These are phyloP conservation scores for Microcos paniculata DNA, from an alignment of 345 rosid genomes.

Conservation along the genomic window DNA sequence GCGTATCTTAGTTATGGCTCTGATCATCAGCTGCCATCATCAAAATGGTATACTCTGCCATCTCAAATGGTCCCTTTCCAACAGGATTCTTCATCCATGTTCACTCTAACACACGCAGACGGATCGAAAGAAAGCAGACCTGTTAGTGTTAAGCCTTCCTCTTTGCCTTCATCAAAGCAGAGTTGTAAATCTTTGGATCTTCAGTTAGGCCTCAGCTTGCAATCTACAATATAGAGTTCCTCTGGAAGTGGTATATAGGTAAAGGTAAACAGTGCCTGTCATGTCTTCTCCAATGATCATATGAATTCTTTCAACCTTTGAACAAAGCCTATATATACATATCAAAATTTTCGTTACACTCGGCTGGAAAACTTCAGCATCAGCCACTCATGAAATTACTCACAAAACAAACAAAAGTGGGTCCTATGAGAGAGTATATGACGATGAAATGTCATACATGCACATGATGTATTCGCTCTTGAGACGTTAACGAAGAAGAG, in stretches of 20 bases:
- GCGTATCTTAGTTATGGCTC: slow-evolving; percentile 15
- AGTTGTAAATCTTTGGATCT: slow-evolving; percentile 67
- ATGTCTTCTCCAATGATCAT: not conserved
- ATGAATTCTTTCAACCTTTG: not conserved
- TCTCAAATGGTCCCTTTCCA: slow-evolving; percentile 30
- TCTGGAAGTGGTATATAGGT: slow-evolving; percentile 26
- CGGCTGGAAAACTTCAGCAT: not conserved
- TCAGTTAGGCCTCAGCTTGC: slow-evolving; percentile 54
- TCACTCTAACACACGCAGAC: slow-evolving; percentile 35
- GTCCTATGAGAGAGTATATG: not conserved
- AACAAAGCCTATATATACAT: not conserved
- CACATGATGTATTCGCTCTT: not conserved
- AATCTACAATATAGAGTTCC: slow-evolving; percentile 32
- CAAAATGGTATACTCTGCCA: slow-evolving; percentile 19
- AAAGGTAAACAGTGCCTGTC: not conserved
- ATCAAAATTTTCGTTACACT: not conserved
- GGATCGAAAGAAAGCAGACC: slow-evolving; percentile 34
- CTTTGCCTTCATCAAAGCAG: slow-evolving; percentile 45
- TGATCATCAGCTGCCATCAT: not conserved
- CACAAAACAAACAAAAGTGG: not conserved
- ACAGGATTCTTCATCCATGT: slow-evolving; percentile 30
- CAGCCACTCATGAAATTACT: not conserved
- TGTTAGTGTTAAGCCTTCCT: slow-evolving; percentile 35
- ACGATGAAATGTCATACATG: not conserved
- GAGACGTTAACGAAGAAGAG: not conserved